A percentile compares a stretch with the other conserved stretches of the same genome.
These are phyloP conservation scores for Fusarium oligoseptatum DNA, from an alignment of 2,329 filamentous ascomycete species.

Conservation along the genomic window DNA sequence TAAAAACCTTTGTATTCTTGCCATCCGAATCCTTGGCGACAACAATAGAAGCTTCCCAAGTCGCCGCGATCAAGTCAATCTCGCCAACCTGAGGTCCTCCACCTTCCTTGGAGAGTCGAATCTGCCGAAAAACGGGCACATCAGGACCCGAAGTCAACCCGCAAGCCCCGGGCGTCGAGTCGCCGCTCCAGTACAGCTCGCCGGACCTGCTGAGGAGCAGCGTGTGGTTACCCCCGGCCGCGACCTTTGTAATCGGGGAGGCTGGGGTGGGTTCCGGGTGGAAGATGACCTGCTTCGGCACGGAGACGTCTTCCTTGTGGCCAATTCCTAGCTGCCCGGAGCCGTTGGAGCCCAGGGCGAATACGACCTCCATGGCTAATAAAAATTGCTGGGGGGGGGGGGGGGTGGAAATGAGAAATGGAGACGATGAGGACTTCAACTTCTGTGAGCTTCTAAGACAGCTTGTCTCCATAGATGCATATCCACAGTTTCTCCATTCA, in stretches of 20 bases:
- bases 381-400: background rate
- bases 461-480: slow-evolving; percentile 41
- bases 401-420: slow-evolving; percentile 16
- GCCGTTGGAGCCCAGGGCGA: slow-evolving; percentile 81
- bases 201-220: slow-evolving; percentile 75
- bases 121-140: slow-evolving; percentile 55
- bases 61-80: slow-evolving; percentile 71
- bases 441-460: slow-evolving; percentile 27
- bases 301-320: slow-evolving; percentile 78
- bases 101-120: slow-evolving; percentile 51
- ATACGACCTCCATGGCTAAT: slow-evolving; percentile 64
- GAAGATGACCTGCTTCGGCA: slow-evolving; percentile 74
- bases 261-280: slow-evolving; percentile 51
- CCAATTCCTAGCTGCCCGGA: slow-evolving; percentile 81
- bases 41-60: slow-evolving; percentile 82
- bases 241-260: slow-evolving; percentile 55
- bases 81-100: slow-evolving; percentile 46
- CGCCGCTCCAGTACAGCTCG: slow-evolving; percentile 74
- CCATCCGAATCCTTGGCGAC: slow-evolving; percentile 62
- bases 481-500: background rate
- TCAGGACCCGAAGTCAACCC: slow-evolving; percentile 55
- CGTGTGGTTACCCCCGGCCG: slow-evolving; percentile 89
- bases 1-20: slow-evolving; percentile 66
- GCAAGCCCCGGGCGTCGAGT: slow-evolving; percentile 67
- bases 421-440: slow-evolving; percentile 1